phyloP scores from a whole-genome alignment of 768 basidiomycete species.

The Suillus lakei region DNA sequence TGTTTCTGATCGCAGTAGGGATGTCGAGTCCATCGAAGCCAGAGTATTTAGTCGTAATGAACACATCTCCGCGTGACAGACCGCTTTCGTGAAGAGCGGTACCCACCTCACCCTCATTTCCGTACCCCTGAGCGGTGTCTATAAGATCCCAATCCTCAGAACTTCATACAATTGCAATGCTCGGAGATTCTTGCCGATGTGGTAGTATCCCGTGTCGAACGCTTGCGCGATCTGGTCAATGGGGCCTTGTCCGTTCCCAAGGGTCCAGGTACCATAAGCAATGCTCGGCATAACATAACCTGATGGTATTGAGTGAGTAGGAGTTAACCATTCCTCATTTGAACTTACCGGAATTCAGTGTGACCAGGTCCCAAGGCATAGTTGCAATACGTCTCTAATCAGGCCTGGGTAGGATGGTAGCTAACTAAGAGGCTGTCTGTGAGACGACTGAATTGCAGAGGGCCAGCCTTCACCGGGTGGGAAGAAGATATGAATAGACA shows the following conservation, averaged over 20 bases:
- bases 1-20: conserved; percentile 58
- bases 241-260: conserved; percentile 59
- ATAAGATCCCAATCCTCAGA: background rate
- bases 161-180: background rate
- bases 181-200: conserved; percentile 52
- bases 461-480: background rate
- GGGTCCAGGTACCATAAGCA: conserved; percentile 68
- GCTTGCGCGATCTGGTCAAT: conserved; percentile 65
- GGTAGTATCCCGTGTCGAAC: conserved; percentile 61
- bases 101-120: conserved; percentile 60
- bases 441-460: background rate
- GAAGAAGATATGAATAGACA: conserved; percentile 7
- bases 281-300: conserved; percentile 52
- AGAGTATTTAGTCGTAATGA: conserved; percentile 71
- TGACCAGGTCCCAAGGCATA: conserved; percentile 68
- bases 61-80: conserved; percentile 57
- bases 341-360: conserved; percentile 60
- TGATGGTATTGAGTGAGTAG: conserved; percentile 21
- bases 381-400: background rate
- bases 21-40: conserved; percentile 55
- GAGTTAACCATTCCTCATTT: background rate
- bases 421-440: background rate
- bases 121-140: conserved; percentile 67
- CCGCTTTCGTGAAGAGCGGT: conserved; percentile 52
- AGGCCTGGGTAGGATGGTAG: background rate